phyloP scores from a whole-genome alignment of 179 eudicot species.

The Spinacia oleracea region DNA sequence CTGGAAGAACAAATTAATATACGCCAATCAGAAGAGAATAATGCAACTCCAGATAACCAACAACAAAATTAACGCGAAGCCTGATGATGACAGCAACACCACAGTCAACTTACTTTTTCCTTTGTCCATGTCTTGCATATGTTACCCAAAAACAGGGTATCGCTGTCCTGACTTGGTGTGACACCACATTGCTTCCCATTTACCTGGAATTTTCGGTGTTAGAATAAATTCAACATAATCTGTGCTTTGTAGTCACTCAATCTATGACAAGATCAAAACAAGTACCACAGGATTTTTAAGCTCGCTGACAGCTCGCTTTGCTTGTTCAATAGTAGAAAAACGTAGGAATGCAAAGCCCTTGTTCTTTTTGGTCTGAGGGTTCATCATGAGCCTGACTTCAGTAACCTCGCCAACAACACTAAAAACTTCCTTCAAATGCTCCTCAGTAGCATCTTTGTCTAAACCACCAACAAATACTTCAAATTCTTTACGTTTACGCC shows the following conservation, averaged over 20 bases:
- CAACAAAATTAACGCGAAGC: constrained; percentile 27
- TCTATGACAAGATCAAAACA: constrained; percentile 46
- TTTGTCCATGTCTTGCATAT: constrained; percentile 96
- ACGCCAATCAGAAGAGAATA: constrained; percentile 41
- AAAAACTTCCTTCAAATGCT: constrained; percentile 84
- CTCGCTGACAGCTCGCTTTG: constrained; percentile 81
- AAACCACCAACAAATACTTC: constrained; percentile 97
- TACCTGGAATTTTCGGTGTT: constrained; percentile 72
- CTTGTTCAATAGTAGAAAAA: constrained; percentile 94
- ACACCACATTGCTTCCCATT: constrained; percentile 94
- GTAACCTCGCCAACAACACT: constrained; percentile 76
- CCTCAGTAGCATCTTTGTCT: constrained; percentile 97
- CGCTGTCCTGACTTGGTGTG: constrained; percentile 90
- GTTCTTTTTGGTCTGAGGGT: constrained; percentile 91
- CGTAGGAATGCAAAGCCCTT: constrained; percentile 98
- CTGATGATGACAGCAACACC: constrained; percentile 31
- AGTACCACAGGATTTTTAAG: constrained; percentile 92
- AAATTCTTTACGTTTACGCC: constrained; percentile 91
- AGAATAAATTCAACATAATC: constrained; percentile 37
- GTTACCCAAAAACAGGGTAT: constrained; percentile 92
- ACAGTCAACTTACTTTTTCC: constrained; percentile 83
- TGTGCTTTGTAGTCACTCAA: constrained; percentile 34
- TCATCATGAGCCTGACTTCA: constrained; percentile 92
- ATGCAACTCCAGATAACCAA: constrained; percentile 39
- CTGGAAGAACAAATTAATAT: constrained; percentile 62